Conservation (phyloP, 768 basidiomycete species). For the Termitomyces sp. region DNA sequence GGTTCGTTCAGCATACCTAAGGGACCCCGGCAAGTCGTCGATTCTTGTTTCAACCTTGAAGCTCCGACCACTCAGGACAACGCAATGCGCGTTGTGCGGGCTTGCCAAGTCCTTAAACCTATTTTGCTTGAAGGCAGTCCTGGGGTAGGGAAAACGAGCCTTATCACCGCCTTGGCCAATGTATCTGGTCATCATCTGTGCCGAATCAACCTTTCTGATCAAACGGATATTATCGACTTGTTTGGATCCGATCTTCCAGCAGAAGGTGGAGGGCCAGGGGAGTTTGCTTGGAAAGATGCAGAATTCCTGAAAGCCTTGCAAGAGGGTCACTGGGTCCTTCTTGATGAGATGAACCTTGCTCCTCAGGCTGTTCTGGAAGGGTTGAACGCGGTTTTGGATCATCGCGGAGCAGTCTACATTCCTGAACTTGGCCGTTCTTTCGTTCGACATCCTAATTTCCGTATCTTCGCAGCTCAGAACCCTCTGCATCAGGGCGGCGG, state of each 20-base stretch:
- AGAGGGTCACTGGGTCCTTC: constrained; percentile 94
- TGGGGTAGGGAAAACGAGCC: constrained; percentile 96
- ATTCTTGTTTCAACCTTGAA: constrained; percentile 65
- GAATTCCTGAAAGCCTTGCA: constrained; percentile 92
- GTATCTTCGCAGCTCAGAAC: constrained; percentile 97
- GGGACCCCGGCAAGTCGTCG: constrained; percentile 36
- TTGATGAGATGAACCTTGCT: constrained; percentile 99
- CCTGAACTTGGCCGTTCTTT: constrained; percentile 93
- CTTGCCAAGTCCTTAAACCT: constrained; percentile 85
- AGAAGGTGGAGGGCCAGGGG: constrained; percentile 84
- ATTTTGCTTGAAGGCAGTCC: constrained; percentile 96
- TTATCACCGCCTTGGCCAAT: constrained; percentile 82
- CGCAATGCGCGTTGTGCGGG: constrained; percentile 81
- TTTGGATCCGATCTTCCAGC: constrained; percentile 96
- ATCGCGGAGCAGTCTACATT: constrained; percentile 90
- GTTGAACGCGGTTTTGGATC: constrained; percentile 92
- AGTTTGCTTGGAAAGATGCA: constrained; percentile 97
- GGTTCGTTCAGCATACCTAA: constrained; percentile 70
- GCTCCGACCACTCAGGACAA: constrained; percentile 90
- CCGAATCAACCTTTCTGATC: constrained; percentile 96
- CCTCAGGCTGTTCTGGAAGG: constrained; percentile 96
- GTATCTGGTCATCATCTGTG: constrained; percentile 73
- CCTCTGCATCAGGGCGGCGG: constrained; percentile 95
- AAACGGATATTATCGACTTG: constrained; percentile 93
- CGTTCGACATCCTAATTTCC: constrained; percentile 84